phyloP scores from a whole-genome alignment of 345 rosid genomes.

The Aquilaria malaccensis region DNA sequence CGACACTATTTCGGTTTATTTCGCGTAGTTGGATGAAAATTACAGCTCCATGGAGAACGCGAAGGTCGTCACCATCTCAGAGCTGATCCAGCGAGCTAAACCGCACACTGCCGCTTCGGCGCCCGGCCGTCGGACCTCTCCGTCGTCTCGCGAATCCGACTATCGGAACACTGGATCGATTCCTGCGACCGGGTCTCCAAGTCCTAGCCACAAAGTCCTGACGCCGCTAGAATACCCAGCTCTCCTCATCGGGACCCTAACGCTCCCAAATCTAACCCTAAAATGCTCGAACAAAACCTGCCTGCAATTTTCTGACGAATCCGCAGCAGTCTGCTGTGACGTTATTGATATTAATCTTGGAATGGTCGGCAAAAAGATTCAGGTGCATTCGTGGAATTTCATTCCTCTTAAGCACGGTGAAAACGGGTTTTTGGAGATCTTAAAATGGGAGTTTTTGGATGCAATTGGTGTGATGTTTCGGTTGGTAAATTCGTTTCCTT shows the following conservation, averaged over 20 bases:
- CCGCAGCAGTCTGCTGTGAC: constrained; percentile 66
- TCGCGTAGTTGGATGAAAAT: not conserved
- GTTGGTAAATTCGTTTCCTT: constrained; percentile 30
- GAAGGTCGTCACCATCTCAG: constrained; percentile 32
- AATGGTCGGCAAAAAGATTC: constrained; percentile 36
- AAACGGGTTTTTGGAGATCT: constrained; percentile 73
- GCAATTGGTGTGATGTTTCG: constrained; percentile 13
- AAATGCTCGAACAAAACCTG: constrained; percentile 51
- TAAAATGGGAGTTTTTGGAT: constrained; percentile 47
- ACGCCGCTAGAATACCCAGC: constrained; percentile 35
- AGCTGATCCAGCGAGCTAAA: constrained; percentile 33
- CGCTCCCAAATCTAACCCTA: constrained; percentile 43
- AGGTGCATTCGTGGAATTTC: constrained; percentile 68
- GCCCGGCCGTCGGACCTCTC: constrained; percentile 18
- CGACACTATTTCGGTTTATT: too few relatives aligned
- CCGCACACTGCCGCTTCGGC: constrained; percentile 55
- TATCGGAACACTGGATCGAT: constrained; percentile 12
- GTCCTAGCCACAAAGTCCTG: constrained; percentile 22
- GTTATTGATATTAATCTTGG: constrained; percentile 33
- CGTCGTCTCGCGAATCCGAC: constrained; percentile 6
- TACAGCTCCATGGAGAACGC: constrained; percentile 25
- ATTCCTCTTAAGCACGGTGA: constrained; percentile 42
- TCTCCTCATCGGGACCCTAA: constrained; percentile 50
- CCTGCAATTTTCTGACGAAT: constrained; percentile 59
- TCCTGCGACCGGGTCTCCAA: constrained; percentile 13